Base-by-base conservation (phyloP, 2,329 filamentous ascomycete species). In the Claviceps digitariae region DNA sequence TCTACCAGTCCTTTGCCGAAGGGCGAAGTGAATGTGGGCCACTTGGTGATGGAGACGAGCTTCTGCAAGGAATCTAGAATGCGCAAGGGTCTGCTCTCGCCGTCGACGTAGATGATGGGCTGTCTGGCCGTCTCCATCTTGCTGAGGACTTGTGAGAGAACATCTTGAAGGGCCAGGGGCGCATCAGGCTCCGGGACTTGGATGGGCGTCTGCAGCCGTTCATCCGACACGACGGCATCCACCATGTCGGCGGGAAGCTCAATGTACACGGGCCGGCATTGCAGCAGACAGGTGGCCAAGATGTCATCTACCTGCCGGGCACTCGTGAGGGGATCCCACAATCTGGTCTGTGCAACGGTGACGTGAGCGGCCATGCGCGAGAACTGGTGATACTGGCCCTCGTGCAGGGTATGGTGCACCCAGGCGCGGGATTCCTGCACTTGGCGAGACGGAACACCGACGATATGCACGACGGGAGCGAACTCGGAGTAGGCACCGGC, bases 401-500 rank as follows among this genome's bases (percentile, higher is more conserved):
- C 77, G n/a, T 73, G 72, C 57, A 81, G 70, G 0, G 77, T 78
- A 55, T 81, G 78, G 53, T 81, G 78, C 23, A 80, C 65, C 49
- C 72, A 56, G 12, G 66, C 61, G 3, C 73, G 67, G 2, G 64
- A 60, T 10, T 72, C 67, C 56, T 79, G 76, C 3, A 69, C 66
- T 9, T 60, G 56, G 2, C 72, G 67, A 2, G 66, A 64, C 9
- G 78, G 76, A 0, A 74, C 74, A 2, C 79, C 79, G 23, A 81
- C 77, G 44, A 82, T 74, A 58, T 82, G 78, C 12, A 82, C 72
- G 21, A 82, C 72, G 0, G 76, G 70, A 0, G 75, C 75, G 31
- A 70, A 69, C 63, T 82, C 79, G 10, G 77, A 72, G 60, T 76
- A 81, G 3, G 78, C 75, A 1, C 79, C 79, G 2, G 77, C 78